Conservation (phyloP, 371 early-diverging fungal species). For the Saksenaea vasiformis region DNA sequence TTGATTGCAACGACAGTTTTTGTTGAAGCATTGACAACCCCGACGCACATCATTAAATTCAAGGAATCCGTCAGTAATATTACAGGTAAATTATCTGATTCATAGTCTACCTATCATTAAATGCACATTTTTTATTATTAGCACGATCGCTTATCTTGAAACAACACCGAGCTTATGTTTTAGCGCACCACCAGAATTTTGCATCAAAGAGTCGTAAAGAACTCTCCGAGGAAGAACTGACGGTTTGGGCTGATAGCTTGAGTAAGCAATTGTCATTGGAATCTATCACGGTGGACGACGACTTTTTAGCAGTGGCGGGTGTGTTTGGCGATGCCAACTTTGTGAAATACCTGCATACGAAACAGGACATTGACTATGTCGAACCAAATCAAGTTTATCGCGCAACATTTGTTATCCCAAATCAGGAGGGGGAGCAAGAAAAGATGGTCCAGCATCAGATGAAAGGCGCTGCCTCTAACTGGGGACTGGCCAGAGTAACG, state of each 20-base stretch:
- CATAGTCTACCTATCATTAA: background rate
- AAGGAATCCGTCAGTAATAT: constrained; percentile 7
- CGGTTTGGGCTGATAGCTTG: constrained; percentile 9
- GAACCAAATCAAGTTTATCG: constrained; percentile 22
- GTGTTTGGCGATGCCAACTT: constrained; percentile 16
- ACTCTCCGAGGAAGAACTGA: background rate
- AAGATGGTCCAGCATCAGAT: background rate
- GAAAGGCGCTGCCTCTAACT: constrained; percentile 12
- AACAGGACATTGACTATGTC: constrained; percentile 17
- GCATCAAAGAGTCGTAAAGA: background rate
- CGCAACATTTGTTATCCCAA: constrained; percentile 10
- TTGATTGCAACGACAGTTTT: background rate
- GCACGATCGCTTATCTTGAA: constrained; percentile 11
- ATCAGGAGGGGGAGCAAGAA: background rate
- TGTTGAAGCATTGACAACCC: constrained; percentile 2
- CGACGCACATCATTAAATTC: constrained; percentile 26
- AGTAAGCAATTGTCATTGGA: constrained; percentile 14
- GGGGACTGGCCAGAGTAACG: constrained; percentile 22
- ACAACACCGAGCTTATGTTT: constrained; percentile 8
- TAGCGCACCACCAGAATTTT: background rate
- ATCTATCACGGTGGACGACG: constrained; percentile 7
- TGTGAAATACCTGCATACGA: constrained; percentile 12
- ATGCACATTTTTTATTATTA: background rate
- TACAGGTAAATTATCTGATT: constrained; percentile 1
- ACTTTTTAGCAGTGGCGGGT: constrained; percentile 16